Conservation (phyloP, 768 basidiomycete genomes). For the Agaricus subrufescens region DNA sequence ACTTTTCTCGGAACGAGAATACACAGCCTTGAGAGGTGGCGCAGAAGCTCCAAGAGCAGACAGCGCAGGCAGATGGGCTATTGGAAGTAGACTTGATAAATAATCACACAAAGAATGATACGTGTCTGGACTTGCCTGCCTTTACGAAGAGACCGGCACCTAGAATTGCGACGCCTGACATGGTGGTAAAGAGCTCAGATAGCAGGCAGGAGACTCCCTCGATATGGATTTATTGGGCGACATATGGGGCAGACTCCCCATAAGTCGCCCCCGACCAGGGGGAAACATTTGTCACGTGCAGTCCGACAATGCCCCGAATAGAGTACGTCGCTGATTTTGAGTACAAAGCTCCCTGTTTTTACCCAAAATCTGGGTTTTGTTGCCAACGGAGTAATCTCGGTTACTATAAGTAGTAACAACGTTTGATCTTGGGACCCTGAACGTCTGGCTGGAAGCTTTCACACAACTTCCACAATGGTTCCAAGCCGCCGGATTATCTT, state of each 20-base stretch:
- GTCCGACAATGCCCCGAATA: slow-evolving; percentile 23
- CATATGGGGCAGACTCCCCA: slow-evolving; percentile 3
- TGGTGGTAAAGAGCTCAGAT: slow-evolving; percentile 12
- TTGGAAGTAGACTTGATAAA: slow-evolving; percentile 18
- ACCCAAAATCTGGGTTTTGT: slow-evolving; percentile 16
- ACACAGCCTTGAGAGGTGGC: slow-evolving; percentile 58
- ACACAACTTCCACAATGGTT: slow-evolving; percentile 13
- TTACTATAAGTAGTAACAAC: slow-evolving; percentile 17
- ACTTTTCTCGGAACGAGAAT: slow-evolving; percentile 71
- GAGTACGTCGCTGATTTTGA: background rate
- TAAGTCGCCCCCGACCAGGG: no score
- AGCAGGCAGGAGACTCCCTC: background rate
- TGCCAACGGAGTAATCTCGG: slow-evolving; percentile 27
- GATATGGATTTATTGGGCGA: background rate
- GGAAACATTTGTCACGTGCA: slow-evolving; percentile 12
- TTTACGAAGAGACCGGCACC: slow-evolving; percentile 79
- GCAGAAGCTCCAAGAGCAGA: slow-evolving; percentile 42
- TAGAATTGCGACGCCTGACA: slow-evolving; percentile 64
- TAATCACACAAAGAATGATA: background rate
- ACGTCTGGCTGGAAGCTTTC: slow-evolving; percentile 21
- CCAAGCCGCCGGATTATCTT: slow-evolving; percentile 41
- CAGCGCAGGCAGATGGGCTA: slow-evolving; percentile 79
- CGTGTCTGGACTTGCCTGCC: slow-evolving; percentile 45
- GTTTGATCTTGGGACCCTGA: slow-evolving; percentile 15
- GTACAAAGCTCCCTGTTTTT: slow-evolving; percentile 12